Percentiles rank a stretch among this genome's conserved stretches.
phyloP scores from a whole-genome alignment of 768 basidiomycete species.

The Tulasnella sp. region DNA sequence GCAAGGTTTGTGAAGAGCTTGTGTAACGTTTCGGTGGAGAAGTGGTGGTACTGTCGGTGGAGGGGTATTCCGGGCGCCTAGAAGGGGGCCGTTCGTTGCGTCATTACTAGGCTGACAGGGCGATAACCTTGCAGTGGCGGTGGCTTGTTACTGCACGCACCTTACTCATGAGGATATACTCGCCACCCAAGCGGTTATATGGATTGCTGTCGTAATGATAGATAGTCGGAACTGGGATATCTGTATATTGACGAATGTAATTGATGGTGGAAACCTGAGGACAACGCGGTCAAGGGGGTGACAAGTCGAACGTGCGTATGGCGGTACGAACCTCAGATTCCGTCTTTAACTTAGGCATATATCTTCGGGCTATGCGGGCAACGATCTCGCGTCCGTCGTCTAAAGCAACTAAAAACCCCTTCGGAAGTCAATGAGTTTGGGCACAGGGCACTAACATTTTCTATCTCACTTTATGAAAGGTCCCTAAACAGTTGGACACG shows the following conservation, averaged over 20 bases:
- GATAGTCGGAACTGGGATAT: constrained; percentile 73
- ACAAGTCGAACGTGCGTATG: neutral
- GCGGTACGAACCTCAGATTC: constrained; percentile 62
- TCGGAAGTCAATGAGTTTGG: constrained; percentile 21
- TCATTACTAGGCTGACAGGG: neutral
- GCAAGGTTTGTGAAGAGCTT: constrained; percentile 71
- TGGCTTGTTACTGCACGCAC: constrained; percentile 47
- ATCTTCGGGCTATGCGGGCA: constrained; percentile 79
- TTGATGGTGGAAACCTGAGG: constrained; percentile 70
- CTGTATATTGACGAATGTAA: constrained; percentile 72
- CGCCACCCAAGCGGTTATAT: constrained; percentile 80
- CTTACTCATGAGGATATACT: constrained; percentile 88
- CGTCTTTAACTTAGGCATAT: constrained; percentile 84
- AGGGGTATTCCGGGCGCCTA: constrained; percentile 78
- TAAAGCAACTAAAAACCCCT: constrained; percentile 80
- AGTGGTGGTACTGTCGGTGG: constrained; percentile 67
- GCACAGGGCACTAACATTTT: constrained; percentile 24
- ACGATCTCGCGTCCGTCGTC: constrained; percentile 64
- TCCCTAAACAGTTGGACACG: constrained; percentile 53
- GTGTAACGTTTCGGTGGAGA: constrained; percentile 66
- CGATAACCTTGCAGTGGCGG: constrained; percentile 15
- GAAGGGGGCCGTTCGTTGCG: constrained; percentile 34
- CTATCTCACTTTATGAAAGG: constrained; percentile 74
- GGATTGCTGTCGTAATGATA: constrained; percentile 82
- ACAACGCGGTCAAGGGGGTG: neutral